Evolutionary conservation across 148 eudicot genomes (phyloP), one percentile per base, ranked within the genome.

Genomic region (Vaccinium darrowii): DNA sequence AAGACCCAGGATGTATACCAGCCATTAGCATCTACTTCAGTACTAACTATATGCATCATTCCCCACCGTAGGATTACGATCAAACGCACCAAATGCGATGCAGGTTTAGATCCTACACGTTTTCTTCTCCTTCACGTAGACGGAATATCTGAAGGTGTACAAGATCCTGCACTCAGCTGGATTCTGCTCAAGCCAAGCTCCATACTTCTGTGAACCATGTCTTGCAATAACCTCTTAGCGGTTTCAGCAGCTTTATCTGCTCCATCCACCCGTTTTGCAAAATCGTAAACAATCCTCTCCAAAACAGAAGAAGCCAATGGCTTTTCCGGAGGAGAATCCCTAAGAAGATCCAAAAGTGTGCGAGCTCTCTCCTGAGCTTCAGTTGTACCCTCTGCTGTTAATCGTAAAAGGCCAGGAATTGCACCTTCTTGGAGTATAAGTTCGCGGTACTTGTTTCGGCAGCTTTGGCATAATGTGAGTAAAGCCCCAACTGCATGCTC

Each of bases 401-500:
- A 60, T 23, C 92, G 81, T 53, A 94, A 79, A 78, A 94, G 94
- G 56, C 98, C 98, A 0, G 98, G 98, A 82, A 94, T 91, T 12
- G 94, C 91, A 85, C 98, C 98, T 93, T 93, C 95, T 43, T 89
- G 87, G 9, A 94, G 90, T 73, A 94, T 94, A 50, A 92, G 92
- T 63, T 91, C 93, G 83, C 98, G 79, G 79, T 92, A 94, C 85
- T 93, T 94, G 72, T 73, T 86, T 49, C 93, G 87, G 67, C 89
- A 91, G 80, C 95, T 92, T 81, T 84, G 86, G 82, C 95, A 94
- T 57, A 94, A 65, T 6, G 90, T 76, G 30, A 94, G 89, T 63
- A 94, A 88, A 81, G 91, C 94, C 18, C 98, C 94, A 19, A 94
- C 95, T 9, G 98, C 98, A 56, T 93, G 91, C 78, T 88, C 95